Base-by-base conservation (phyloP, 2,329 filamentous ascomycete species). In the Epicoccum nigrum region DNA sequence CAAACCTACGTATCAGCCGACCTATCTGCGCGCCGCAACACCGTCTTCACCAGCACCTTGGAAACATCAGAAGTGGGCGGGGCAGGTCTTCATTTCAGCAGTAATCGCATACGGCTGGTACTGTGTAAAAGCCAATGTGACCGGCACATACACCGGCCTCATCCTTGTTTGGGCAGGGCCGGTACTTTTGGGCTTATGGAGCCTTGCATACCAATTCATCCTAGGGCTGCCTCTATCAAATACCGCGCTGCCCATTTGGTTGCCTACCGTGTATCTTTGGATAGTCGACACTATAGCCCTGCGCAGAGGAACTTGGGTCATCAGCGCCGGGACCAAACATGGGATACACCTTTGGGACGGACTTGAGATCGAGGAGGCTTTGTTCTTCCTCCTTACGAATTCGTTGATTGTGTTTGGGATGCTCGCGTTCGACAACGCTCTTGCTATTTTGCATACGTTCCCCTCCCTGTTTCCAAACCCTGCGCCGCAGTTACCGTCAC, bases 321-420 rank as follows among this genome's bases (percentile, higher is more conserved):
- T 91, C 41, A 83, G 83, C 54, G 75, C 77, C 4, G 84, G 82
- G 0, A 91, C 87, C 0, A 90, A 90, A 63, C 78, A 88, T 9
- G 84, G 81, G 0, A 64, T 83, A 31, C 78, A 84, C 39, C 58
- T 90, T 0, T 90, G 85, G 81, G 80, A 82, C 2, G 81, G 81
- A 6, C 71, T 91, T 23, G 88, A 91, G 42, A 77, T 90, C 16
- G 88, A 92, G 72, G 88, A 92, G 67, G 87, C 87, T 0, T 59
- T 87, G 7, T 91, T 91, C 76, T 92, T 92, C 70, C 74, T 90
- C 4, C 72, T 82, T 4, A 90, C 87, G 2, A 91, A 91, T 65
- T 76, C 76, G 0, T 72, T 92, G 16, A 85, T 92, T 47, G 85
- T 90, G 0, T 86, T 87, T 64, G 88, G 88, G 1, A 74, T 88